Percentiles rank a stretch among this genome's conserved stretches.
These are phyloP conservation scores for Exophiala alcalophila DNA, from an alignment of 2,329 filamentous ascomycete species.

Conservation along the genomic window DNA sequence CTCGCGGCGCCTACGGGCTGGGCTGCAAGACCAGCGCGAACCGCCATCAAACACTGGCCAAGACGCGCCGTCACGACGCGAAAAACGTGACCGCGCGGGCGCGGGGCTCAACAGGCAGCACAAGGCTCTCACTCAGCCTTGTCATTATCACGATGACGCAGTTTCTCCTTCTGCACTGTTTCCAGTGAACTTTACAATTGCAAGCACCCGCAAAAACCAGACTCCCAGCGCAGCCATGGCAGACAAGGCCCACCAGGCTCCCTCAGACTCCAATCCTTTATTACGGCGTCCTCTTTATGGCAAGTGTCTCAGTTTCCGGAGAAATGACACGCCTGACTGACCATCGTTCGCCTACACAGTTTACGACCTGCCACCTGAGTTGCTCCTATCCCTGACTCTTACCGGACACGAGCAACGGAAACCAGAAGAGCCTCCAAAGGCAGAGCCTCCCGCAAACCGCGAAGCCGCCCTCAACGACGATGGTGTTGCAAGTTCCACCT, in stretches of 20 bases:
- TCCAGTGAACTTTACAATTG: too few relatives aligned
- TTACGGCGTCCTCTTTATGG: slow-evolving; percentile 52
- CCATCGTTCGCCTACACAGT: too few relatives aligned
- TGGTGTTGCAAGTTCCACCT: slow-evolving; percentile 57
- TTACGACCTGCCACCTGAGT: slow-evolving; percentile 75
- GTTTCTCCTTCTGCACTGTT: too few relatives aligned
- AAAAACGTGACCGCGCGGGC: too few relatives aligned
- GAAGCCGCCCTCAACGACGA: slow-evolving; percentile 30
- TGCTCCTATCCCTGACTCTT: slow-evolving; percentile 65
- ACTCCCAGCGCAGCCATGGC: too few relatives aligned
- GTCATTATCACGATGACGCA: not conserved
- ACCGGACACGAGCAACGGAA: slow-evolving; percentile 26
- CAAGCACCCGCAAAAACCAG: too few relatives aligned
- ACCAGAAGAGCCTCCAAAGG: slow-evolving; percentile 22
- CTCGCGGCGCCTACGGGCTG: too few relatives aligned
- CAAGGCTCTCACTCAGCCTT: too few relatives aligned
- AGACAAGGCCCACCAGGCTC: slow-evolving; percentile 16
- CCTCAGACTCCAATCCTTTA: slow-evolving; percentile 30
- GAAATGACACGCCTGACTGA: slow-evolving; percentile 29
- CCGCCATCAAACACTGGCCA: not conserved
- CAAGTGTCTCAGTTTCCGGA: slow-evolving; percentile 30
- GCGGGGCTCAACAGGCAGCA: too few relatives aligned
- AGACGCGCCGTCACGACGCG: not conserved
- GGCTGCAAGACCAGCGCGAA: too few relatives aligned
- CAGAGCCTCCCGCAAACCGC: not conserved